phyloP scores from a whole-genome alignment of 148 eudicot genomes.

The Fagopyrum homotropicum region DNA sequence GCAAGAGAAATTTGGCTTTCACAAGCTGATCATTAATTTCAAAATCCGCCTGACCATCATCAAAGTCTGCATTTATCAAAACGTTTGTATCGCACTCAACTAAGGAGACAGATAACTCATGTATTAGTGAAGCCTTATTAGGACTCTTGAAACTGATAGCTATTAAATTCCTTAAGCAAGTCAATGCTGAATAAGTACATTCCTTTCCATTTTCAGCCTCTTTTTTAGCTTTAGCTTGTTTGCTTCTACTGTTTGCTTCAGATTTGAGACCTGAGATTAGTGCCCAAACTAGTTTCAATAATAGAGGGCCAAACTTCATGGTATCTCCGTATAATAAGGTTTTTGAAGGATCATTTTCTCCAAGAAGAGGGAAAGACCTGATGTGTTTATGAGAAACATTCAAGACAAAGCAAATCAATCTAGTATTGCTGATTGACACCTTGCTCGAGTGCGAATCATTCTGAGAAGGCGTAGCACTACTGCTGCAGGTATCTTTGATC shows the following conservation, averaged over 20 bases:
- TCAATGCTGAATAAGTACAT: slow-evolving; percentile 26
- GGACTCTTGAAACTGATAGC: slow-evolving; percentile 24
- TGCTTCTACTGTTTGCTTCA: slow-evolving; percentile 23
- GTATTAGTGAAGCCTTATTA: slow-evolving; percentile 22
- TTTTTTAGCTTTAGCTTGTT: slow-evolving; percentile 33
- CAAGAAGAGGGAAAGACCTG: slow-evolving; percentile 22
- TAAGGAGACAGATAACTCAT: slow-evolving; percentile 27
- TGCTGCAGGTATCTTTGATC: slow-evolving; percentile 17
- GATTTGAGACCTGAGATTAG: slow-evolving; percentile 23
- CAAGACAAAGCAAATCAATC: slow-evolving; percentile 30
- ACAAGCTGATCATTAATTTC: slow-evolving; percentile 25
- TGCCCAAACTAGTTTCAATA: slow-evolving; percentile 32
- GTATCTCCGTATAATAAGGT: slow-evolving; percentile 40
- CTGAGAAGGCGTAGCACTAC: slow-evolving; percentile 28
- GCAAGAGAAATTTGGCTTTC: slow-evolving; percentile 24
- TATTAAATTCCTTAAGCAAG: slow-evolving; percentile 40
- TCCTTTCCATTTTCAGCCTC: slow-evolving; percentile 38
- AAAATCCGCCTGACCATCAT: slow-evolving; percentile 17
- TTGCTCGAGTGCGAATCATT: slow-evolving; percentile 25
- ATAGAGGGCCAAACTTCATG: slow-evolving; percentile 38
- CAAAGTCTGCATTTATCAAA: slow-evolving; percentile 19
- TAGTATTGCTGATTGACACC: slow-evolving; percentile 15
- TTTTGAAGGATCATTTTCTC: slow-evolving; percentile 35
- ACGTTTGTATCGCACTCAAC: slow-evolving; percentile 20
- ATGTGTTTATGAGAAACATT: slow-evolving; percentile 33